These are phyloP conservation scores for Russula lepida DNA, from an alignment of 768 basidiomycete species.

Conservation along the genomic window DNA sequence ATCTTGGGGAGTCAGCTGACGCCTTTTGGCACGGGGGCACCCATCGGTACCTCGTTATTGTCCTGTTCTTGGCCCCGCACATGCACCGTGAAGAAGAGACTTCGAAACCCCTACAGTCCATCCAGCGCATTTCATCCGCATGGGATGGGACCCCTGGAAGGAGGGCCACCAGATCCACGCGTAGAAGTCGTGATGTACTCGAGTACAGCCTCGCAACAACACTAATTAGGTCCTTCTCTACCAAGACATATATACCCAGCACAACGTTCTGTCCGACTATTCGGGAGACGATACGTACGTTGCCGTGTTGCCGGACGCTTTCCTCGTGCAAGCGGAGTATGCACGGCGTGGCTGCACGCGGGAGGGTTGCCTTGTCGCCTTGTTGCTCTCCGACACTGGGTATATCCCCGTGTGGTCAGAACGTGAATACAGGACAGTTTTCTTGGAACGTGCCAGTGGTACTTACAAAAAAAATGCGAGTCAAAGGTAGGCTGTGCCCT, in stretches of 20 bases:
- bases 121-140: not conserved
- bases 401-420: not conserved
- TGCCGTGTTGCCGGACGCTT: not conserved
- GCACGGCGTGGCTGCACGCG: not conserved
- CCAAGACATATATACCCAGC: not conserved
- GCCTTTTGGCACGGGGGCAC: not conserved
- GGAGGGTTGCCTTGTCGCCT: not conserved
- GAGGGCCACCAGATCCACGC: not conserved
- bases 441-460: not conserved
- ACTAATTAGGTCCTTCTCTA: not conserved
- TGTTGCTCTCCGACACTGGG: not conserved
- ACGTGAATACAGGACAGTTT: not conserved
- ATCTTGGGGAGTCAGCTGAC: not conserved
- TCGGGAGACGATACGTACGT: not conserved
- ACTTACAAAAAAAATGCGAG: not conserved
- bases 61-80: not conserved
- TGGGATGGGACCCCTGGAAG: not conserved
- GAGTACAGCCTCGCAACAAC: not conserved
- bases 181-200: not conserved
- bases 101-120: constrained; percentile 12
- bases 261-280: not conserved
- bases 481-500: not conserved
- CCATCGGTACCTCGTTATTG: not conserved
- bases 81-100: not conserved
- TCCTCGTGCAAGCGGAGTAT: not conserved